These are phyloP conservation scores for Aspergillus japonicus DNA, from an alignment of 2,329 filamentous ascomycete genomes.

Conservation along the genomic window DNA sequence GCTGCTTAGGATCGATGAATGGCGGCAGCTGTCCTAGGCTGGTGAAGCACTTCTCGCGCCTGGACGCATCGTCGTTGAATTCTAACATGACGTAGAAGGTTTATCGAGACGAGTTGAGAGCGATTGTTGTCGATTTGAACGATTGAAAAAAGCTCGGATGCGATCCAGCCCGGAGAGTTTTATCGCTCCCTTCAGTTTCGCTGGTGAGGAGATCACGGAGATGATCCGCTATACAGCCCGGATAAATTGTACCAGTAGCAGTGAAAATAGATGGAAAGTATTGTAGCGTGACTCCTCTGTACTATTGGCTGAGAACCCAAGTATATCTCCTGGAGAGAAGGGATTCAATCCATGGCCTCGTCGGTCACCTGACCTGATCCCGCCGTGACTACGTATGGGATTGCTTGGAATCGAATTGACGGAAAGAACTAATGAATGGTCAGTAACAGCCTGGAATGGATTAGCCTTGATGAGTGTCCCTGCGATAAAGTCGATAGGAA, in stretches of 20 bases:
- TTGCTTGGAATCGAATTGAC: not conserved
- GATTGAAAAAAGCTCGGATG: not conserved
- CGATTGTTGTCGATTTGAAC: not conserved
- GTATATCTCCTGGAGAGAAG: not conserved
- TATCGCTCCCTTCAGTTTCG: not conserved
- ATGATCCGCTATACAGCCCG: too few relatives aligned
- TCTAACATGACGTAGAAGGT: conserved; percentile 41
- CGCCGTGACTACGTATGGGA: not conserved
- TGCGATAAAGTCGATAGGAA: too few relatives aligned
- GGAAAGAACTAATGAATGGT: too few relatives aligned
- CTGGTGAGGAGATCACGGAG: not conserved
- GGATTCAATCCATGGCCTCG: not conserved
- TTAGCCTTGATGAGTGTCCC: too few relatives aligned
- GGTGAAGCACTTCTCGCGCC: conserved; percentile 66
- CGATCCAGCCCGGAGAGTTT: not conserved
- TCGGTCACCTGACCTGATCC: conserved; percentile 2
- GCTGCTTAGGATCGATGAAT: conserved; percentile 69
- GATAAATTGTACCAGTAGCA: not conserved
- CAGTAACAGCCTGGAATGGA: too few relatives aligned
- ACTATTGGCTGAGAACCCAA: not conserved
- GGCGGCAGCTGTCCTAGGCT: conserved; percentile 65
- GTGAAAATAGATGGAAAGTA: not conserved
- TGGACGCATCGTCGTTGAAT: conserved; percentile 39
- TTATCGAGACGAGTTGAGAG: too few relatives aligned
- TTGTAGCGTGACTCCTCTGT: not conserved